Conservation (phyloP, 805 yeast species). For the Starmerella davenportii region DNA sequence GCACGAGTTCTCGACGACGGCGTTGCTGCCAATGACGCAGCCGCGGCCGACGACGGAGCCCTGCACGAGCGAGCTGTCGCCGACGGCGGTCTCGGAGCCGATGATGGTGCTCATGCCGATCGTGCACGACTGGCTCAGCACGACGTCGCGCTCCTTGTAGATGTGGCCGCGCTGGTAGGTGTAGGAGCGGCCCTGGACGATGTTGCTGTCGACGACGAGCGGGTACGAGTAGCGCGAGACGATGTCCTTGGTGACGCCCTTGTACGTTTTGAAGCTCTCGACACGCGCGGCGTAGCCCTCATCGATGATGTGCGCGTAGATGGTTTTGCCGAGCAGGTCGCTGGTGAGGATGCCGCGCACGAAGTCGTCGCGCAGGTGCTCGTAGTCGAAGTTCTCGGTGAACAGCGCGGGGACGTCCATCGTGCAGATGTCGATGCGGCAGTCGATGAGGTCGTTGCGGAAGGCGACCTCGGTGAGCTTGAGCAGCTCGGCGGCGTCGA, state of each 20-base stretch:
- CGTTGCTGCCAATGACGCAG: slow-evolving; percentile 69
- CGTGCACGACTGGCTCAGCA: slow-evolving; percentile 74
- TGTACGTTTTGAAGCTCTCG: slow-evolving; percentile 87
- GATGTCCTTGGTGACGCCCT: slow-evolving; percentile 76
- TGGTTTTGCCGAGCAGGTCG: slow-evolving; percentile 76
- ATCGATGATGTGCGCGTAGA: slow-evolving; percentile 68
- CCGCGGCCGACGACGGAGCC: slow-evolving; percentile 72
- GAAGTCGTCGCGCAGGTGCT: slow-evolving; percentile 67
- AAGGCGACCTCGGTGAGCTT: slow-evolving; percentile 54
- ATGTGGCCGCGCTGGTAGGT: slow-evolving; percentile 68
- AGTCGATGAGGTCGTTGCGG: slow-evolving; percentile 86
- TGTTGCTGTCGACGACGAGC: slow-evolving; percentile 70
- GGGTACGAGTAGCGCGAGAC: slow-evolving; percentile 89
- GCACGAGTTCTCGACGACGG: slow-evolving; percentile 51
- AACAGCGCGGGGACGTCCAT: slow-evolving; percentile 88
- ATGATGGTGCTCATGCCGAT: slow-evolving; percentile 66
- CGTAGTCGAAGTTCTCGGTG: slow-evolving; percentile 93
- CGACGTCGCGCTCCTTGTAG: slow-evolving; percentile 76
- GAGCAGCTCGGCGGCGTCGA: slow-evolving; percentile 38
- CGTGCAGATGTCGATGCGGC: slow-evolving; percentile 89
- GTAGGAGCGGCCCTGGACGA: slow-evolving; percentile 42
- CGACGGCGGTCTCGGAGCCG: slow-evolving; percentile 60
- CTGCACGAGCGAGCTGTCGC: slow-evolving; percentile 48
- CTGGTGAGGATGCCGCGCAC: slow-evolving; percentile 79
- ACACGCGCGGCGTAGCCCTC: slow-evolving; percentile 84